These are phyloP conservation scores for Kalaharituber pfeilii DNA, from an alignment of 2,329 filamentous ascomycete species.

Conservation along the genomic window DNA sequence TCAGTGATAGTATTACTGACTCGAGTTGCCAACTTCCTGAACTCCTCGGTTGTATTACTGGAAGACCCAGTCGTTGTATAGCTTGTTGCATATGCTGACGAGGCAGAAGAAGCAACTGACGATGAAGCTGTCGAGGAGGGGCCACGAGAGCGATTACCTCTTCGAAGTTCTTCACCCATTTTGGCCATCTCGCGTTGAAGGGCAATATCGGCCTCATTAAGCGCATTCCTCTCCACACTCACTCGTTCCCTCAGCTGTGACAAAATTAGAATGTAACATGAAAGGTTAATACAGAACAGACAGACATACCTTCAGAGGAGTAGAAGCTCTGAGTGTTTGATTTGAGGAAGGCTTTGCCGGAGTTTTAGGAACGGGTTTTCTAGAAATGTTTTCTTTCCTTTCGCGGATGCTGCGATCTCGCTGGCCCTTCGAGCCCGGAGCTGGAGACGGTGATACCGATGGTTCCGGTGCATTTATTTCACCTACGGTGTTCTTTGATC, in stretches of 20 bases:
- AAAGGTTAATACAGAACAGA: too few relatives aligned
- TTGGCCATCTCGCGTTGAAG: slow-evolving; percentile 60
- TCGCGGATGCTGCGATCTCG: background rate
- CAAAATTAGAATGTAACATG: too few relatives aligned
- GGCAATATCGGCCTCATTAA: slow-evolving; percentile 50
- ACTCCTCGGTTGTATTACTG: slow-evolving; percentile 7
- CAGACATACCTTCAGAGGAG: slow-evolving; percentile 7
- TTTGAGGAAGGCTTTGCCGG: background rate
- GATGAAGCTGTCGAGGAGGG: slow-evolving; percentile 9
- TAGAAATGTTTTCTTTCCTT: background rate
- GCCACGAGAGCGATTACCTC: slow-evolving; percentile 9
- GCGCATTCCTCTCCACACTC: slow-evolving; percentile 59
- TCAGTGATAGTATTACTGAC: background rate
- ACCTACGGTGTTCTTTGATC: slow-evolving; percentile 1
- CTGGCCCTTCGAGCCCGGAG: background rate
- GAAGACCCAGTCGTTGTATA: slow-evolving; percentile 11
- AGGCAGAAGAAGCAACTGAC: slow-evolving; percentile 7
- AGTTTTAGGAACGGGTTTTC: background rate
- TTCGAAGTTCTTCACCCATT: slow-evolving; percentile 49
- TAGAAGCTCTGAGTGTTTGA: slow-evolving; percentile 12
- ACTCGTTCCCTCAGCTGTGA: slow-evolving; percentile 67
- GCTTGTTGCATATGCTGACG: slow-evolving; percentile 5
- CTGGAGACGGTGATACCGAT: background rate
- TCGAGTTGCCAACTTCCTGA: background rate
- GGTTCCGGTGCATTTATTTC: background rate